phyloP scores from a whole-genome alignment of 164 flowering plant genomes.

The Chimonanthus praecox region DNA sequence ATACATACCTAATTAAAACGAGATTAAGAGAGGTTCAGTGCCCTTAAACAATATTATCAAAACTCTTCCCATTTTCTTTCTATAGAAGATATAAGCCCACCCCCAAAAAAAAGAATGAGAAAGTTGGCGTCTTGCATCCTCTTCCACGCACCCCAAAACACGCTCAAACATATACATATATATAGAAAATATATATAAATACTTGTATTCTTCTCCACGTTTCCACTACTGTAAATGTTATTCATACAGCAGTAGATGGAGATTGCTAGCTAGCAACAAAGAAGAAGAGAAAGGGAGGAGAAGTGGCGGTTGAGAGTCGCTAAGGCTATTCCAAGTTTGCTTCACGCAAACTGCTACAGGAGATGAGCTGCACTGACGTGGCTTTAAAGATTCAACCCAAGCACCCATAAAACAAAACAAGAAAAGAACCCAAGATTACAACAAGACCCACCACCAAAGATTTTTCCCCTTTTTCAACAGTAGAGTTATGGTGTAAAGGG shows the following conservation, averaged over 20 bases:
- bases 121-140: slow-evolving; percentile 46
- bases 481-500: too few relatives aligned
- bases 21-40: too few relatives aligned
- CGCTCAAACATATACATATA: slow-evolving; percentile 30
- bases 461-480: background rate
- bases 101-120: background rate
- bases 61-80: too few relatives aligned
- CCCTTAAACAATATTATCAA: too few relatives aligned
- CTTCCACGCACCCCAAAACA: slow-evolving; percentile 49
- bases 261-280: background rate
- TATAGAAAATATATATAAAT: background rate
- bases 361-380: slow-evolving; percentile 53
- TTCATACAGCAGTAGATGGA: background rate
- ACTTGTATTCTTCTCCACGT: slow-evolving; percentile 30
- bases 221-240: slow-evolving; percentile 12
- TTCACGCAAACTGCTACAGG: slow-evolving; percentile 91
- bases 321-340: slow-evolving; percentile 71
- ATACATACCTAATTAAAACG: too few relatives aligned
- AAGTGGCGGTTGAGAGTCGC: slow-evolving; percentile 21
- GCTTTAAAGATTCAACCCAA: slow-evolving; percentile 51
- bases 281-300: slow-evolving; percentile 8
- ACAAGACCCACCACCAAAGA: slow-evolving; percentile 2
- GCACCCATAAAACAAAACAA: slow-evolving; percentile 1
- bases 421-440: background rate
- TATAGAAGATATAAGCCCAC: too few relatives aligned